Percentiles rank a stretch among this genome's conserved stretches.
Evolutionary conservation across 805 yeast genomes (phyloP).

Genomic region (Suhomyces pyralidae): DNA sequence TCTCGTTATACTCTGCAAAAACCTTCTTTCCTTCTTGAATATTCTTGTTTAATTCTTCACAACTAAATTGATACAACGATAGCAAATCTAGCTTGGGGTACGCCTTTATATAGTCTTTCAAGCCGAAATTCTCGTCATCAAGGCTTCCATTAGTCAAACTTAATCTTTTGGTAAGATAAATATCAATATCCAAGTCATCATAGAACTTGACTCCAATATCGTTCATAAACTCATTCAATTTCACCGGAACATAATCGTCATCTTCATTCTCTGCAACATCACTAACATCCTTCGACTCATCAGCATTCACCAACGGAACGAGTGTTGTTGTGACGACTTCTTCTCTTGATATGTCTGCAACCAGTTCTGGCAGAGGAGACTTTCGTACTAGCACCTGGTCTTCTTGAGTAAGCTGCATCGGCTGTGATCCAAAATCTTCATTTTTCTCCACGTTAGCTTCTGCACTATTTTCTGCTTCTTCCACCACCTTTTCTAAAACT

Average conservation of each 20-base stretch:
- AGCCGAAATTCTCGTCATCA: conserved; percentile 9
- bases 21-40: conserved; percentile 47
- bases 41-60: conserved; percentile 50
- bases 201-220: conserved; percentile 43
- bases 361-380: neutral
- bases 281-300: conserved; percentile 6
- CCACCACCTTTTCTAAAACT: neutral
- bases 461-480: neutral
- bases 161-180: conserved; percentile 20
- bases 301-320: conserved; percentile 24
- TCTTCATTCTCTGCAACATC: conserved; percentile 14
- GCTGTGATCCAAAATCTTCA: conserved; percentile 12
- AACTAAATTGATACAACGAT: conserved; percentile 52
- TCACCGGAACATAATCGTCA: conserved; percentile 29
- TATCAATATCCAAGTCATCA: conserved; percentile 43
- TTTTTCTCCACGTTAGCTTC: neutral
- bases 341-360: neutral
- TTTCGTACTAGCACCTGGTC: neutral
- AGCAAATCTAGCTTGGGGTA: conserved; percentile 40
- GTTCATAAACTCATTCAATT: conserved; percentile 36
- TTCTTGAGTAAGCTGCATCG: conserved; percentile 23
- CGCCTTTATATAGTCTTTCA: conserved; percentile 38
- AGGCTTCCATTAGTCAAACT: conserved; percentile 16
- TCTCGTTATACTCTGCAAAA: conserved; percentile 48
- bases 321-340: conserved; percentile 17